These are phyloP conservation scores for Gnomoniopsis sp. DNA, from an alignment of 2,329 filamentous ascomycete genomes.

Conservation along the genomic window DNA sequence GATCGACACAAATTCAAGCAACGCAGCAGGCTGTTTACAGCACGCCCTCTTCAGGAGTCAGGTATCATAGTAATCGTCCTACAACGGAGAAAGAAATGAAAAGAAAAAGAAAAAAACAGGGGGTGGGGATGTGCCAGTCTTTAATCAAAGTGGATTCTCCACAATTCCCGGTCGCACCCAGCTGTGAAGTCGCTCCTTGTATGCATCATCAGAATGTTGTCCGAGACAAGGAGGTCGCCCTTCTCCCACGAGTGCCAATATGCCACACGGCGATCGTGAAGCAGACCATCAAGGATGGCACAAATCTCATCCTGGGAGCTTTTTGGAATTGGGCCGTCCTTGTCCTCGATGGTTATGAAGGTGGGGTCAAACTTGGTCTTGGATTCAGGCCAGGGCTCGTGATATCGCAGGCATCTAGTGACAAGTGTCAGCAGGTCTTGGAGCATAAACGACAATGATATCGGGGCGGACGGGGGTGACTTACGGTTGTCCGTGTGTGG, in stretches of 20 bases:
- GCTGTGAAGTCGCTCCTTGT: conserved; percentile 44
- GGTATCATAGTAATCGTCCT: no score
- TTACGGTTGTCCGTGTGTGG: conserved; percentile 35
- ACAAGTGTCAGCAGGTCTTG: not conserved
- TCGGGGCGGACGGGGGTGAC: not conserved
- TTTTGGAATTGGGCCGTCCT: not conserved
- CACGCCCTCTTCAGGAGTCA: no score
- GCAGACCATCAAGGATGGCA: conserved; percentile 35
- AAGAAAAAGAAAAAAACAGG: conserved; percentile 8
- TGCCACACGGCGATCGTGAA: conserved; percentile 48
- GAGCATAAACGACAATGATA: no score
- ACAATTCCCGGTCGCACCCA: conserved; percentile 43
- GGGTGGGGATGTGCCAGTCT: no score
- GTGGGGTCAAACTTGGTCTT: conserved; percentile 49
- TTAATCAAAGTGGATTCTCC: conserved; percentile 49
- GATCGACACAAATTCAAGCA: no score
- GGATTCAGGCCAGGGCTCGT: conserved; percentile 51
- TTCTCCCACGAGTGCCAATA: conserved; percentile 51
- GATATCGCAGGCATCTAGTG: conserved; percentile 45
- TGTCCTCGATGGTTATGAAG: conserved; percentile 36
- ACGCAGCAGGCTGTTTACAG: no score
- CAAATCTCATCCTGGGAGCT: conserved; percentile 25
- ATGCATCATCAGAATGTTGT: conserved; percentile 49
- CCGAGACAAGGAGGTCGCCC: conserved; percentile 51
- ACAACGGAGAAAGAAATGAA: not conserved